Evolutionary conservation across 1,284 basidiomycete species (phyloP), one percentile per base, ranked within the genome.

Genomic region (Apiotrichum domesticum): DNA sequence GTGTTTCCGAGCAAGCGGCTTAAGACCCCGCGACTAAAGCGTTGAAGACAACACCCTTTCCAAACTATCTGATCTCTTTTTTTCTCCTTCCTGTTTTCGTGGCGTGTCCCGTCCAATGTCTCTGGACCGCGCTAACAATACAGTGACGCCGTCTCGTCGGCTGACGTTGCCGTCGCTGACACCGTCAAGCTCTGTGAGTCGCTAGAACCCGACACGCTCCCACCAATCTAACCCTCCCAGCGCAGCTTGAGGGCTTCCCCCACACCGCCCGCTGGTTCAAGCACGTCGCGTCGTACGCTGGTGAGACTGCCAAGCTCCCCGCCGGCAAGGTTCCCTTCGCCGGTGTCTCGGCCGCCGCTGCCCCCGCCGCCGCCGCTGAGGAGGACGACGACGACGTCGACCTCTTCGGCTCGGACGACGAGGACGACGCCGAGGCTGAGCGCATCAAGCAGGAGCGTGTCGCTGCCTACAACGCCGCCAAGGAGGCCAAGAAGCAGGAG

Each of bases 1-100:
- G 90, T 93, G 91, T 94, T 94, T 91, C 90, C 85, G 88, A 95
- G 90, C 69, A 57, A 85, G 88, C 87, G 91, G 88, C 82, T 90
- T 80, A 80, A 95, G 90, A 94, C 89, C 89, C 84, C 91, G 87
- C 87, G 86, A 83, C 79, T 81, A 80, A 79, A 74, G 65, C 72
- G 62, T 68, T 72, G 71, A 73, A 68, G 72, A 74, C 59, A 73
- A 53, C 66, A 61, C 63, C 61, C 47, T 80, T 82, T 79, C 88
- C 84, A 90, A 87, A 89, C 87, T 76, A 74, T 86, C 92, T 95
- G 92, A 95, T 75, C 61, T 65, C 66, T 57, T 60, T 35, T 50
- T 62, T 56, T 29, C 50, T 51, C 37, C 10, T 13, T 34, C 33
- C 46, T 15, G 11, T 48, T 54, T 40, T 21, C 21, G 21, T 21